phyloP scores from a whole-genome alignment of 768 basidiomycete genomes.

The Rhizopogon vesiculosus region DNA sequence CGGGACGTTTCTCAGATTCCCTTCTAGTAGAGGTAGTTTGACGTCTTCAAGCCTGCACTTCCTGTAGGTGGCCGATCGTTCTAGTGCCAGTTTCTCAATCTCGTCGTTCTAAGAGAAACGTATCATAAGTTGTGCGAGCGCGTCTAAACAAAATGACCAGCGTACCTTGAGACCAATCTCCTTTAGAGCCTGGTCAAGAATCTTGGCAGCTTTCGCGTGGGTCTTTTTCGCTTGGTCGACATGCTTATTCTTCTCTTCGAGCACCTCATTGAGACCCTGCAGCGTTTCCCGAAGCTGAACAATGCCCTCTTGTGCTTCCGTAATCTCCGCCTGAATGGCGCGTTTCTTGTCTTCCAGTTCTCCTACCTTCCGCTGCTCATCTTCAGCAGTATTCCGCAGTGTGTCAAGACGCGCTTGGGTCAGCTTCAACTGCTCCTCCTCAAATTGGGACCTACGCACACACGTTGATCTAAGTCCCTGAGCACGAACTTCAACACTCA shows the following conservation, averaged over 20 bases:
- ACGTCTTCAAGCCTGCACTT: constrained; percentile 94
- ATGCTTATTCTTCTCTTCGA: constrained; percentile 69
- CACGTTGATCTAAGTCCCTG: not conserved
- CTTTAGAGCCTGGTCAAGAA: constrained; percentile 83
- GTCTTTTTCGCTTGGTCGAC: constrained; percentile 77
- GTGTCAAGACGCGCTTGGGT: constrained; percentile 58
- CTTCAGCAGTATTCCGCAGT: constrained; percentile 45
- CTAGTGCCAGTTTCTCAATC: constrained; percentile 82
- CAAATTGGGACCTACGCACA: constrained; percentile 65
- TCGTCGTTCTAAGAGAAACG: constrained; percentile 63
- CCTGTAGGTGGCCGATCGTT: constrained; percentile 83
- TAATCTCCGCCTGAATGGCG: constrained; percentile 55
- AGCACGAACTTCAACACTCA: constrained; percentile 28
- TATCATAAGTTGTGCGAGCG: not conserved
- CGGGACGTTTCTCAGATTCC: constrained; percentile 80
- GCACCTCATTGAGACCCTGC: constrained; percentile 49
- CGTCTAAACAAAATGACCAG: constrained; percentile 8
- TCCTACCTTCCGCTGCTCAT: constrained; percentile 50
- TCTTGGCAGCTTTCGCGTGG: constrained; percentile 64
- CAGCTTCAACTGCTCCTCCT: constrained; percentile 65
- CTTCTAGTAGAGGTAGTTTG: constrained; percentile 68
- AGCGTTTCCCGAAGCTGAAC: constrained; percentile 58
- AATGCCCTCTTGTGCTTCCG: constrained; percentile 50
- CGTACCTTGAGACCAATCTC: constrained; percentile 80
- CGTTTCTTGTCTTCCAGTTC: constrained; percentile 53